phyloP scores from a whole-genome alignment of 2,329 filamentous ascomycete genomes.

The Paecilomyces sp. region DNA sequence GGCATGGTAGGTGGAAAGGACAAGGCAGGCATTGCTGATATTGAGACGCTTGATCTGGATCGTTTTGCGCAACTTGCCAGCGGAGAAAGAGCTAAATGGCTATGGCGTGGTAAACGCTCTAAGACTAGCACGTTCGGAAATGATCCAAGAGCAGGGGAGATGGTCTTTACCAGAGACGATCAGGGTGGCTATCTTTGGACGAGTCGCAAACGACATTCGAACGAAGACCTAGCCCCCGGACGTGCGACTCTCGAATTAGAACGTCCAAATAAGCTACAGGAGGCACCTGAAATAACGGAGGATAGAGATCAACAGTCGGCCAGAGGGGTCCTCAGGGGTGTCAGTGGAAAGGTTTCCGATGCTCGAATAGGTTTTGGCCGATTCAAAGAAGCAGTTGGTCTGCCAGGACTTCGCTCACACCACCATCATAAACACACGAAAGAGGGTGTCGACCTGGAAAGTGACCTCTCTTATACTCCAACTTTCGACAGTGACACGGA shows the following conservation, averaged over 20 bases:
- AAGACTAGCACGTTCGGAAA: slow-evolving; percentile 43
- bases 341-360: slow-evolving; percentile 71
- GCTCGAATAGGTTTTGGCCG: slow-evolving; percentile 74
- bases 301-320: slow-evolving; percentile 45
- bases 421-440: slow-evolving; percentile 30
- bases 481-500: slow-evolving; percentile 23
- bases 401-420: slow-evolving; percentile 32
- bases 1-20: slow-evolving; percentile 86
- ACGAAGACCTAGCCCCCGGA: slow-evolving; percentile 31
- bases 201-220: slow-evolving; percentile 29
- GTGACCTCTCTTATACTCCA: slow-evolving; percentile 20
- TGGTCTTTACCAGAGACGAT: slow-evolving; percentile 39
- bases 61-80: slow-evolving; percentile 69
- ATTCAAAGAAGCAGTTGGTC: slow-evolving; percentile 76
- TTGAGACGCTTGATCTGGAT: slow-evolving; percentile 87
- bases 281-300: slow-evolving; percentile 19
- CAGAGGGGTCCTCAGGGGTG: slow-evolving; percentile 67
- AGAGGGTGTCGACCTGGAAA: slow-evolving; percentile 24
- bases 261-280: slow-evolving; percentile 21
- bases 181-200: slow-evolving; percentile 41
- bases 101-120: slow-evolving; percentile 86
- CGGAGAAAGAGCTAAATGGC: slow-evolving; percentile 82
- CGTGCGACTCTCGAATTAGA: slow-evolving; percentile 23
- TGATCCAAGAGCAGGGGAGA: slow-evolving; percentile 28
- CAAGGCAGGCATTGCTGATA: slow-evolving; percentile 82